A percentile compares a stretch with the other conserved stretches of the same genome.
Conservation (phyloP, 2,329 filamentous ascomycete genomes). For the Sporothrix humicola region DNA sequence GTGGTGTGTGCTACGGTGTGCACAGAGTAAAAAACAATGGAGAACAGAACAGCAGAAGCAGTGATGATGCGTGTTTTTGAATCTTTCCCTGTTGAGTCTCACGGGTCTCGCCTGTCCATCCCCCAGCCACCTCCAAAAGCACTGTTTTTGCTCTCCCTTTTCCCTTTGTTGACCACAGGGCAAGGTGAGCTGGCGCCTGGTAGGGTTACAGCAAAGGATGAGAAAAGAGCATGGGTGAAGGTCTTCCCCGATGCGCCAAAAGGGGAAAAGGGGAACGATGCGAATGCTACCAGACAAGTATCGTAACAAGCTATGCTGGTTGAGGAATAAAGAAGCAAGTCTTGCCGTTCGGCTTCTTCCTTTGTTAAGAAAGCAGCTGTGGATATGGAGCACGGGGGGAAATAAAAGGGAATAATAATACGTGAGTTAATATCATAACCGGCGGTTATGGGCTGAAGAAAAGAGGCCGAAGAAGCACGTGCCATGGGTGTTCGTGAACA, state of each 20-base stretch:
- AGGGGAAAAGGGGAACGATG: not conserved
- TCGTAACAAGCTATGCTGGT: not conserved
- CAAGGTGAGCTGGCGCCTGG: conserved; percentile 23
- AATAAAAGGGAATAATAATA: not conserved
- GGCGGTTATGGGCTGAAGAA: not conserved
- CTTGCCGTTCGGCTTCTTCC: conserved; percentile 1
- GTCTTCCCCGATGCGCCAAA: not conserved
- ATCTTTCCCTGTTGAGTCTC: no score
- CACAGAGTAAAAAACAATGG: not conserved
- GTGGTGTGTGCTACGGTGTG: not conserved
- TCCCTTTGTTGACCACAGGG: not conserved
- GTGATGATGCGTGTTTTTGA: not conserved
- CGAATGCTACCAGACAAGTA: conserved; percentile 3
- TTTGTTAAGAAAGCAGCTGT: not conserved
- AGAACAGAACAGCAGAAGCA: not conserved
- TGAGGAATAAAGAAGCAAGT: not conserved
- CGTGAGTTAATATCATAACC: not conserved
- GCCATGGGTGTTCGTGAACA: not conserved
- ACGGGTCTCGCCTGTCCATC: not conserved
- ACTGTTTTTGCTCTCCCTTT: not conserved
- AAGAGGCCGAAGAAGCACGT: not conserved
- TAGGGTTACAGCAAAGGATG: conserved; percentile 23
- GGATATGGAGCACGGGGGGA: no score
- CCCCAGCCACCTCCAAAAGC: not conserved
- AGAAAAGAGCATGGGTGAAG: not conserved